Evolutionary conservation across 2,329 filamentous ascomycete genomes (phyloP).

Genomic region (Monascus ruber): DNA sequence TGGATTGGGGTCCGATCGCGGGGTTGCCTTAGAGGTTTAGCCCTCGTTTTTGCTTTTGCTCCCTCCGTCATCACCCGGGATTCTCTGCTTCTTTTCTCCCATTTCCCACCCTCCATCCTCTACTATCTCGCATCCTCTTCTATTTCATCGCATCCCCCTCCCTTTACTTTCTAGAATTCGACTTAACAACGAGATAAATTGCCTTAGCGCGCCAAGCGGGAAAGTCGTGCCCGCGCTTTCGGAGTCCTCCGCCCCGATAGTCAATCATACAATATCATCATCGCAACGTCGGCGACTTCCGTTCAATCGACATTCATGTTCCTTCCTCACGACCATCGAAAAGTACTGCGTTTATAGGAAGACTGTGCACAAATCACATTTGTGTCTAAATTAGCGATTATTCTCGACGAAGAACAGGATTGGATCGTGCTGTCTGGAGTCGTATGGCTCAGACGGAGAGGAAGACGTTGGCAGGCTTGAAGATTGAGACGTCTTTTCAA

Average conservation of each 20-base stretch:
- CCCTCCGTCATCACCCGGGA: slow-evolving; percentile 5
- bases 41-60: too few relatives aligned
- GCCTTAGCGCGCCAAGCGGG: too few relatives aligned
- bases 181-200: not conserved
- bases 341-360: slow-evolving; percentile 3
- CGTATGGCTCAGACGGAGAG: slow-evolving; percentile 29
- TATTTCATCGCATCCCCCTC: not conserved
- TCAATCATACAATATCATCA: not conserved
- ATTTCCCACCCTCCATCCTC: slow-evolving; percentile 4
- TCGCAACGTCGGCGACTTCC: not conserved
- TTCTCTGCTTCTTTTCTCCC: slow-evolving; percentile 3
- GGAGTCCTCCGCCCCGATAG: not conserved
- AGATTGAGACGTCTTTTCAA: slow-evolving; percentile 28
- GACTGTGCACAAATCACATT: too few relatives aligned
- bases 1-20: too few relatives aligned
- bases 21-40: too few relatives aligned
- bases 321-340: slow-evolving; percentile 8
- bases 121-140: slow-evolving; percentile 7
- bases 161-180: not conserved
- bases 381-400: too few relatives aligned
- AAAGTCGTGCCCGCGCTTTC: too few relatives aligned
- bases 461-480: slow-evolving; percentile 23
- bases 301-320: not conserved
- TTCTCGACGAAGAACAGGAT: not conserved
- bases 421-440: slow-evolving; percentile 13